Conservation (phyloP, 2,329 filamentous ascomycete species). For the Xenoacremonium recifei region DNA sequence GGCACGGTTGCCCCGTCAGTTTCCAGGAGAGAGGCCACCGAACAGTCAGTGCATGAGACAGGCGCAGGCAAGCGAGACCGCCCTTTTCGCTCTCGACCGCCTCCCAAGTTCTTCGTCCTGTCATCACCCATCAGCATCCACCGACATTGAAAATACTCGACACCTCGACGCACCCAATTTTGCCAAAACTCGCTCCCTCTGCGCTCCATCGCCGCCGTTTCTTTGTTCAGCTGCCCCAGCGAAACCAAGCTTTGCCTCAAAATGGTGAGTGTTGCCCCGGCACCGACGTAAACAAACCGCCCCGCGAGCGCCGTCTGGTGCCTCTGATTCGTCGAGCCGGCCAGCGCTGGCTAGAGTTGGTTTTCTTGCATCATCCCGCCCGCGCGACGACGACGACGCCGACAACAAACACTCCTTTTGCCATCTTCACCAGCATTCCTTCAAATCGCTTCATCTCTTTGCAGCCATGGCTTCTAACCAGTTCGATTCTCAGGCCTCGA, state of each 20-base stretch:
- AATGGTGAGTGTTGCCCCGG: conserved; percentile 41
- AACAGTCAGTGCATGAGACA: conserved; percentile 24
- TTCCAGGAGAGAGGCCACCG: conserved; percentile 21
- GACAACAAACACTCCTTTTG: conserved; percentile 14
- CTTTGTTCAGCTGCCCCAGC: no score
- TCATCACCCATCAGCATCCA: conserved; percentile 20
- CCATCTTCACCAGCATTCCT: conserved; percentile 9
- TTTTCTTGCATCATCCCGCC: conserved; percentile 20
- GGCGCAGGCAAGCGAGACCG: conserved; percentile 16
- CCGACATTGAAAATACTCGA: background rate
- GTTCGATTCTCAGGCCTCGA: conserved; percentile 64
- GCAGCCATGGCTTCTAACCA: conserved; percentile 50
- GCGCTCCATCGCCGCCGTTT: no score
- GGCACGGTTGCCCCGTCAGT: conserved; percentile 34
- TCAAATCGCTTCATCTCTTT: conserved; percentile 3
- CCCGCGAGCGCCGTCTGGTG: conserved; percentile 23
- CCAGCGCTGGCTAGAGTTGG: conserved; percentile 19
- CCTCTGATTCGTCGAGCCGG: conserved; percentile 32
- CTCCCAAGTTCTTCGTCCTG: conserved; percentile 17
- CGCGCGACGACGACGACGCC: conserved; percentile 13
- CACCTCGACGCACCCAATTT: no score
- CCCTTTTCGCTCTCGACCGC: conserved; percentile 19
- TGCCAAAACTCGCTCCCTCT: no score
- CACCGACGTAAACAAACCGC: conserved; percentile 35
- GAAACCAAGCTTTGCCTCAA: conserved; percentile 23